Evolutionary conservation across 2,329 filamentous ascomycete genomes (phyloP).

Genomic region (Colletotrichum magnum): DNA sequence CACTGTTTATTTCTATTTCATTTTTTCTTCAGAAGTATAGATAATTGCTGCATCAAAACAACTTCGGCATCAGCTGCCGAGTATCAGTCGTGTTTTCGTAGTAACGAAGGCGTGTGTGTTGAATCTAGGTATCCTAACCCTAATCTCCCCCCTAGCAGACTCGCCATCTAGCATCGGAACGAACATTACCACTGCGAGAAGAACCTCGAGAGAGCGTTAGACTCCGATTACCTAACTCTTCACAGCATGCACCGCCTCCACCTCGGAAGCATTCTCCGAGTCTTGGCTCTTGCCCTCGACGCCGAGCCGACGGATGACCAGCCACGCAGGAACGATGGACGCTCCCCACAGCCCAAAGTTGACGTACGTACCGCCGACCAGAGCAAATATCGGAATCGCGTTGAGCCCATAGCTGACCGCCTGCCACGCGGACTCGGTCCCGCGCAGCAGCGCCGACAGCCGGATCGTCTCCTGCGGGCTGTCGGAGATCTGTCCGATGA

Average conservation of each 20-base stretch:
- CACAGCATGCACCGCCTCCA: constrained; percentile 2
- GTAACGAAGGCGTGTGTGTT: too few species aligned
- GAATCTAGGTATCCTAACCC: too few species aligned
- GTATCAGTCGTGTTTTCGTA: too few species aligned
- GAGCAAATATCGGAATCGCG: constrained; percentile 71
- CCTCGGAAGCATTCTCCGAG: constrained; percentile 8
- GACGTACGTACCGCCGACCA: constrained; percentile 74
- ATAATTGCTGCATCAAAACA: too few species aligned
- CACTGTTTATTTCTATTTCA: too few species aligned
- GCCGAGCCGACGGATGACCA: constrained; percentile 55
- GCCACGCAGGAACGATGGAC: constrained; percentile 73
- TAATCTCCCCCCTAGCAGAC: too few species aligned
- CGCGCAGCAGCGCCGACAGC: constrained; percentile 73
- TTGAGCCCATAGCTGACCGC: constrained; percentile 77
- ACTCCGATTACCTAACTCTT: not conserved
- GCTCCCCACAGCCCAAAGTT: constrained; percentile 77
- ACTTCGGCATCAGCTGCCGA: too few species aligned
- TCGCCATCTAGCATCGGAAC: too few species aligned
- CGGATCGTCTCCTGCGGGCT: constrained; percentile 74
- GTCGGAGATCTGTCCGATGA: constrained; percentile 73
- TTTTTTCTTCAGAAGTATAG: too few species aligned
- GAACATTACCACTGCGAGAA: too few species aligned
- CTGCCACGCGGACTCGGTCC: constrained; percentile 78
- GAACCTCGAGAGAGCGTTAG: too few species aligned
- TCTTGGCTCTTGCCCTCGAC: not conserved